These are phyloP conservation scores for Scytalidium sp. DNA, from an alignment of 2,329 filamentous ascomycete species.

Conservation along the genomic window DNA sequence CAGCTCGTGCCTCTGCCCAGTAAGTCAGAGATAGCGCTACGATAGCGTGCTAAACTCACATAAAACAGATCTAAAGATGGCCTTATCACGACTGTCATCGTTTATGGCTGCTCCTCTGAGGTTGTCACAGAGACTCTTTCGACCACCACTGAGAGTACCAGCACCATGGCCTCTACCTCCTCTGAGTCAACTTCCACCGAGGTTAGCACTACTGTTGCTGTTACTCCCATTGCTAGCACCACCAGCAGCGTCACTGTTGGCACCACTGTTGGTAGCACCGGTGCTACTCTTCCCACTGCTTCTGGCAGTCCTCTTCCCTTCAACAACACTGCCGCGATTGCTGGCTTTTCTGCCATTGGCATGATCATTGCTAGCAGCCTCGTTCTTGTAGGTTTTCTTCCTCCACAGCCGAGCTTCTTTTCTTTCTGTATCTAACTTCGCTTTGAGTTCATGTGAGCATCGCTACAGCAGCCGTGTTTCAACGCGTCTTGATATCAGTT, in stretches of 20 bases:
- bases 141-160: conserved; percentile 6
- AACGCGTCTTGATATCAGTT: too few relatives aligned
- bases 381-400: conserved; percentile 25
- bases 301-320: conserved; percentile 18
- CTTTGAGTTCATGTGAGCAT: conserved; percentile 25
- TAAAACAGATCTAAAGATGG: conserved; percentile 8
- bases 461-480: neutral
- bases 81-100: conserved; percentile 22
- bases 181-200: conserved; percentile 9
- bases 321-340: conserved; percentile 23
- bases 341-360: conserved; percentile 25
- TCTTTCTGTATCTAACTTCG: conserved; percentile 10
- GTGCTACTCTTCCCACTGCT: conserved; percentile 20
- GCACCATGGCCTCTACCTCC: conserved; percentile 8
- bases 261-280: conserved; percentile 20
- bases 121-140: conserved; percentile 3
- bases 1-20: conserved; percentile 20
- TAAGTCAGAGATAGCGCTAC: conserved; percentile 12
- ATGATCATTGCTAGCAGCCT: conserved; percentile 30
- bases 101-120: conserved; percentile 20
- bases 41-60: neutral
- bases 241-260: conserved; percentile 18
- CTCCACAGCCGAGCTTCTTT: neutral
- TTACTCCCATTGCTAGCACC: conserved; percentile 13
- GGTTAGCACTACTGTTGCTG: conserved; percentile 15